Evolutionary conservation across 768 basidiomycete genomes (phyloP).

Genomic region (Panellus pusillus): DNA sequence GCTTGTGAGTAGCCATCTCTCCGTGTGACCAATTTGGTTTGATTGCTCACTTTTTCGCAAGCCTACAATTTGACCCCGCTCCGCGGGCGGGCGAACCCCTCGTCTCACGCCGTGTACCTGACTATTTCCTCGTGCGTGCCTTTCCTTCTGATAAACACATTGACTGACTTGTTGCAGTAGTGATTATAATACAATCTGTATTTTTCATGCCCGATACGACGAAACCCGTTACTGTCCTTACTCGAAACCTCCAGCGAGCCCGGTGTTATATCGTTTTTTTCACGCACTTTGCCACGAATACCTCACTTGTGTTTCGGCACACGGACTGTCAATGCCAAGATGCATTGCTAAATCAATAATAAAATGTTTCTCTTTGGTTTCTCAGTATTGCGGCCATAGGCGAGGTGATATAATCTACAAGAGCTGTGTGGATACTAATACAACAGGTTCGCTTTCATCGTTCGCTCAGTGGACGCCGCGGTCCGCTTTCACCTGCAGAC

Average conservation of each 20-base stretch:
- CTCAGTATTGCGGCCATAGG: too few relatives aligned
- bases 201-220: conserved; percentile 12
- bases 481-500: conserved; percentile 31
- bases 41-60: conserved; percentile 31
- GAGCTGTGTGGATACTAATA: conserved; percentile 9
- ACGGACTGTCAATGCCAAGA: too few relatives aligned
- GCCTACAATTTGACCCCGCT: conserved; percentile 99
- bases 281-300: too few relatives aligned
- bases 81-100: conserved; percentile 98
- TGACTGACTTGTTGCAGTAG: conserved; percentile 5
- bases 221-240: too few relatives aligned
- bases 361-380: too few relatives aligned
- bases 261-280: too few relatives aligned
- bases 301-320: too few relatives aligned
- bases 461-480: conserved; percentile 16
- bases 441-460: not conserved
- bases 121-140: conserved; percentile 85
- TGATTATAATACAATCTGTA: conserved; percentile 17
- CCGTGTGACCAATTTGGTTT: conserved; percentile 8
- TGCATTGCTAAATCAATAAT: too few relatives aligned
- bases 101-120: conserved; percentile 92
- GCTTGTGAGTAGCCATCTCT: conserved; percentile 61
- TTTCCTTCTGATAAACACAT: not conserved
- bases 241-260: too few relatives aligned
- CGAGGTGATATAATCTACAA: not conserved